Percentiles rank a stretch among this genome's conserved stretches.
phyloP scores from a whole-genome alignment of 1,284 basidiomycete genomes.

The Ceraceosorus guamensis region DNA sequence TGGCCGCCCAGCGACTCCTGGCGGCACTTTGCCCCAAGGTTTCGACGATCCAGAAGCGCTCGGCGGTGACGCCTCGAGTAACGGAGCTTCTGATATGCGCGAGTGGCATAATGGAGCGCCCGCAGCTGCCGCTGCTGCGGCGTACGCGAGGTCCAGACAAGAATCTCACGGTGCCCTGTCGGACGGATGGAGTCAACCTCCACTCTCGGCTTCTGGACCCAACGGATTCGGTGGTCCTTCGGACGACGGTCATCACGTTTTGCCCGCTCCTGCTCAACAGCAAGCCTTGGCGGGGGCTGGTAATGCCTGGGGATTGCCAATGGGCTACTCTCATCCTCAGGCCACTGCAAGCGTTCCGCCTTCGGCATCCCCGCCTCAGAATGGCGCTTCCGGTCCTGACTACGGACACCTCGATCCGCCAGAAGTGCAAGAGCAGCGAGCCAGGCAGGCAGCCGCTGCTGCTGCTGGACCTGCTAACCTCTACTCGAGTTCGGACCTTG shows the following conservation, averaged over 20 bases:
- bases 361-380: slow-evolving; percentile 5
- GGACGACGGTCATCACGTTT: neutral
- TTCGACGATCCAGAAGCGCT: slow-evolving; percentile 24
- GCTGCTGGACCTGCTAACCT: neutral
- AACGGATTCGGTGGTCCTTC: neutral
- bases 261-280: neutral
- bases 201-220: neutral
- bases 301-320: slow-evolving; percentile 21
- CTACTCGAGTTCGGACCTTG: too few relatives aligned
- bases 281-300: neutral
- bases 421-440: slow-evolving; percentile 33
- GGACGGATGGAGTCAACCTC: neutral
- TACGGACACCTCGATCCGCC: slow-evolving; percentile 40
- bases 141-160: neutral
- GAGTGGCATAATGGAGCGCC: neutral
- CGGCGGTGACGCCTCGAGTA: neutral
- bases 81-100: neutral
- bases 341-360: slow-evolving; percentile 10
- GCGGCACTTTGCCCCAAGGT: slow-evolving; percentile 23
- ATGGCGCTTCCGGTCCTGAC: slow-evolving; percentile 19
- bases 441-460: slow-evolving; percentile 25
- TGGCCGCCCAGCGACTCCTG: slow-evolving; percentile 14
- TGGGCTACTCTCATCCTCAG: slow-evolving; percentile 15
- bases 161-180: neutral
- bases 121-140: neutral